Evolutionary conservation across 2,329 filamentous ascomycete species (phyloP), one percentile per base, ranked within the genome.

Genomic region (Colletotrichum chlorophyti): DNA sequence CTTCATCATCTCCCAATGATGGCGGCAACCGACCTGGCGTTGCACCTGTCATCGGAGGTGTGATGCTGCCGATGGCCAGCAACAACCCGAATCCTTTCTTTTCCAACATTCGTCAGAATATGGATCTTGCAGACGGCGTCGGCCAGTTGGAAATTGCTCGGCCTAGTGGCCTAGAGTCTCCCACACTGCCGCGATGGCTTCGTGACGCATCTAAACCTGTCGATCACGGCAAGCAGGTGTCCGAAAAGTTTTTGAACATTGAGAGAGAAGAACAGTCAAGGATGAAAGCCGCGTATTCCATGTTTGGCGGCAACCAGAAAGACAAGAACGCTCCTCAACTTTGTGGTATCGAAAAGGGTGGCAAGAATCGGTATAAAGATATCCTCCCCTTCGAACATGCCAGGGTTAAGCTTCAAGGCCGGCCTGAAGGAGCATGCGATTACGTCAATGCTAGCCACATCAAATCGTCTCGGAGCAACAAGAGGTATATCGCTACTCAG

Each of bases 361-460:
- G 83, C 15, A 98, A 98, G 78, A 99, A 99, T 67, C 86, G 95
- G 8, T 99, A 99, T 78, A 98, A 97, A 77, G 96, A 97, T 65
- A 97, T 98, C 53, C 88, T 96, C 75, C 95, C 95, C 0, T 99
- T 96, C 70, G 94, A 98, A 69, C 95, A 99, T 73, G 88, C 92
- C 3, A 82, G 95, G 58, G 95, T 99, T 51, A 92, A 86, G 64
- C 75, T 99, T 42, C 82, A 90, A 64, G 85, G 86, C 37, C 85
- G 89, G 31, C 77, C 83, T 0, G 77, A 83, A 2, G 89, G 88
- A 11, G 82, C 80, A 19, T 97, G 94, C 72, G 95, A 99, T 72
- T 99, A 99, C 68, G 87, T 99, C 75, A 99, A 99, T 69, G 95
- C 93, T 15, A 98, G 91, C 70, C 86, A 96, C 65, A 79, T 98